Evolutionary conservation across 2,329 filamentous ascomycete species (phyloP).

Genomic region (Ramularia endophylla): DNA sequence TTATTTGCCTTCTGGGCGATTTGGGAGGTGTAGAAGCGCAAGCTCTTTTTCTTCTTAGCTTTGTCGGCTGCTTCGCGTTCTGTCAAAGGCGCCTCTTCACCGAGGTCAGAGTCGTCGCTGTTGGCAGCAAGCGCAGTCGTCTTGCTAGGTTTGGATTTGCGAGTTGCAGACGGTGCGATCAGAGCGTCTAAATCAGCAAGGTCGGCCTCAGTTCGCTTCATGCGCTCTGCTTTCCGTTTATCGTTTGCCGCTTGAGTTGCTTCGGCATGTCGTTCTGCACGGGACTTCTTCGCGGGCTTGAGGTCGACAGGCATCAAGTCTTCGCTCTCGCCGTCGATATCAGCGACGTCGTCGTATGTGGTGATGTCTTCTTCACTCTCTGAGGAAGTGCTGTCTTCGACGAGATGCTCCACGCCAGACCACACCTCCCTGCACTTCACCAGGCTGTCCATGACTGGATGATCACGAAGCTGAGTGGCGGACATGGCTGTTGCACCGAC

Average conservation of each 20-base stretch:
- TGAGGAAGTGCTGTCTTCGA: conserved; percentile 10
- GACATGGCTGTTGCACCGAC: conserved; percentile 55
- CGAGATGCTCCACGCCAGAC: conserved; percentile 64
- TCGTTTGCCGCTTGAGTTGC: conserved; percentile 50
- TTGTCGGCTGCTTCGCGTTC: conserved; percentile 79
- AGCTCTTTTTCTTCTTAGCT: conserved; percentile 78
- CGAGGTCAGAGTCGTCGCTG: conserved; percentile 79
- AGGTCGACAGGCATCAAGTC: conserved; percentile 34
- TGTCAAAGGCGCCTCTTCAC: conserved; percentile 77
- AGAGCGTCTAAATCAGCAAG: conserved; percentile 67
- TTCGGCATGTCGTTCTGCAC: conserved; percentile 46
- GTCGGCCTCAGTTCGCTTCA: conserved; percentile 59
- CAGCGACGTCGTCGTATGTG: conserved; percentile 1
- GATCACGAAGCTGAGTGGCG: conserved; percentile 76
- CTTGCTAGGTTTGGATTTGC: conserved; percentile 12
- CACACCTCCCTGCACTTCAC: conserved; percentile 76
- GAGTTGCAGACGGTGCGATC: conserved; percentile 35
- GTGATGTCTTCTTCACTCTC: conserved; percentile 8
- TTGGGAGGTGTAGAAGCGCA: conserved; percentile 97
- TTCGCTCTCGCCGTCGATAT: conserved; percentile 30
- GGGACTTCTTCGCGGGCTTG: conserved; percentile 39
- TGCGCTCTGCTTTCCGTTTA: conserved; percentile 47
- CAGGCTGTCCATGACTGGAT: conserved; percentile 83
- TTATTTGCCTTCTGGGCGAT: conserved; percentile 92
- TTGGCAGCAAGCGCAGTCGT: conserved; percentile 29